Conservation (phyloP, 352 stramenopile species). For the Thalassiosira livingstoniorum region DNA sequence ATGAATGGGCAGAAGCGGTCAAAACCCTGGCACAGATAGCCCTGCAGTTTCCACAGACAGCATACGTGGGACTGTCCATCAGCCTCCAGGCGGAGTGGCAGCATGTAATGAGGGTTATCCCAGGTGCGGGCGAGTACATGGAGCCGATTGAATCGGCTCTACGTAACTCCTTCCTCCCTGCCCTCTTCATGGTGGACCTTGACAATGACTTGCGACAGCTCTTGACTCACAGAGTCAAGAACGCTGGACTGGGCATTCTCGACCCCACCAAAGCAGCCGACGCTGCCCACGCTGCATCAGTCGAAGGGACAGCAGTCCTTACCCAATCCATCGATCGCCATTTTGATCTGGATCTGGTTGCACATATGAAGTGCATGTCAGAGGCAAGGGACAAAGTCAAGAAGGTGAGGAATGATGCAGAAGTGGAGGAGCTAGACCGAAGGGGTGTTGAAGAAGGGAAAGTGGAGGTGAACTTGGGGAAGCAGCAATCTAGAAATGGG, state of each 20-base stretch:
- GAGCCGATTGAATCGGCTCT: conserved; percentile 42
- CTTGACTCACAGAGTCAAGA: conserved; percentile 24
- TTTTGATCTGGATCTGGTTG: neutral
- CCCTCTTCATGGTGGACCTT: conserved; percentile 28
- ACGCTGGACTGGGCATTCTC: conserved; percentile 28
- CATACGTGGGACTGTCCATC: conserved; percentile 47
- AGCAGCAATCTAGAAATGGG: neutral
- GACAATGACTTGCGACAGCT: conserved; percentile 14
- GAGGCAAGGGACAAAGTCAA: neutral
- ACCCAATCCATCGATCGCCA: neutral
- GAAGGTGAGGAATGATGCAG: neutral
- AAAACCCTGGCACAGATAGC: conserved; percentile 6
- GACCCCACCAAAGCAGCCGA: conserved; percentile 31
- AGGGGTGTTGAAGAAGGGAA: neutral
- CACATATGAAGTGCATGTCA: neutral
- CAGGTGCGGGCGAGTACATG: conserved; percentile 21
- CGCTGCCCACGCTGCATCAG: conserved; percentile 8
- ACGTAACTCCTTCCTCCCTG: conserved; percentile 19
- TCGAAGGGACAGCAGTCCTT: neutral
- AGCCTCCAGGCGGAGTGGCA: conserved; percentile 59
- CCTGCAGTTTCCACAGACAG: conserved; percentile 45
- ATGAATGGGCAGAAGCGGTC: conserved; percentile 21
- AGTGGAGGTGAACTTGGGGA: neutral
- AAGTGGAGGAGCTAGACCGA: neutral
- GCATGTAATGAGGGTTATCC: conserved; percentile 33